phyloP scores from a whole-genome alignment of 495 filamentous ascomycete genomes.

The Bathelium albidoporum region DNA sequence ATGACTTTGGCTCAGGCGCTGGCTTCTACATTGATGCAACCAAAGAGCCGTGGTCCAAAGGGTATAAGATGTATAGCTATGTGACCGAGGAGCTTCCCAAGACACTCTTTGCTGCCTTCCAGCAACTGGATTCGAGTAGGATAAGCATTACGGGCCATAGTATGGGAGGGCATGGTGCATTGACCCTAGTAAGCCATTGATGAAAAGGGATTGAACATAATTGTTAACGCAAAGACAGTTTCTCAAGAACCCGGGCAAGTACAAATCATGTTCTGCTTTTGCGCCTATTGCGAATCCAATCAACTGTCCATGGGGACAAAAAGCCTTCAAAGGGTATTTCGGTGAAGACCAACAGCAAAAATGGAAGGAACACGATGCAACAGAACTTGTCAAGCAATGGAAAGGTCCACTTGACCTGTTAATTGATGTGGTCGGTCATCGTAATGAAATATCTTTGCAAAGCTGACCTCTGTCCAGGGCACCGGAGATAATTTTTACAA shows the following conservation, averaged over 20 bases:
- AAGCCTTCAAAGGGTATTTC: conserved; percentile 87
- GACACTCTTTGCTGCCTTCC: conserved; percentile 57
- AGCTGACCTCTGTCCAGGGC: conserved; percentile 38
- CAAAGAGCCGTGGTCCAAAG: conserved; percentile 52
- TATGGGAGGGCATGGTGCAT: conserved; percentile 94
- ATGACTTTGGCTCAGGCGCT: conserved; percentile 84
- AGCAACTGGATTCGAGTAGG: conserved; percentile 49
- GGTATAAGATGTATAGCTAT: conserved; percentile 93
- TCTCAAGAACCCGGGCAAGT: conserved; percentile 80
- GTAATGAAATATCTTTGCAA: neutral
- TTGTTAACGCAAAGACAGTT: conserved; percentile 38
- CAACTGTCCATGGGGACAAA: conserved; percentile 85
- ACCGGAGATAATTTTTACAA: conserved; percentile 95
- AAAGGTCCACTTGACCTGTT: conserved; percentile 59
- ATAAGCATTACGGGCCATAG: conserved; percentile 84
- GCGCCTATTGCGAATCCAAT: conserved; percentile 85
- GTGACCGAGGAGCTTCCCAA: conserved; percentile 69
- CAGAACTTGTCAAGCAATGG: conserved; percentile 72
- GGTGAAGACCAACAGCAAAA: conserved; percentile 57
- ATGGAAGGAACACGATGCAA: conserved; percentile 89
- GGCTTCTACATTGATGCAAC: conserved; percentile 95
- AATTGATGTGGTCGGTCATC: conserved; percentile 62
- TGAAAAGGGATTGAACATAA: neutral
- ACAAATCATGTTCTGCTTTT: conserved; percentile 78
- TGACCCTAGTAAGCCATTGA: conserved; percentile 55